phyloP scores from a whole-genome alignment of 495 filamentous ascomycete species.

The Ascodesmis nigricans region DNA sequence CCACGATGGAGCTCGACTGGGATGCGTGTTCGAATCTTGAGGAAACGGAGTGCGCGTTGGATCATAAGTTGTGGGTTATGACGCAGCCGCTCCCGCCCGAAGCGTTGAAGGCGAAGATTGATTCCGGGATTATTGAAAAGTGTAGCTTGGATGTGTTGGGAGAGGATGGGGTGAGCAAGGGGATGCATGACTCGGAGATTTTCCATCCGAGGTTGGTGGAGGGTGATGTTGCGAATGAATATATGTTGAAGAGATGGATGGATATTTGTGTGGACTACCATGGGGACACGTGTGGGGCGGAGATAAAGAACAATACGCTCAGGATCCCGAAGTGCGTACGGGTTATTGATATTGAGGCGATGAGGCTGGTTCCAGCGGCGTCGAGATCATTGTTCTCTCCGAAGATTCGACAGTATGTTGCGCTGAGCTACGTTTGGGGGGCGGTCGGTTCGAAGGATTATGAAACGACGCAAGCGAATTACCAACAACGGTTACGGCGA shows the following conservation, averaged over 20 bases:
- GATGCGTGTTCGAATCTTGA: neutral
- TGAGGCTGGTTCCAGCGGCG: neutral
- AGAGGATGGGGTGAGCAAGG: neutral
- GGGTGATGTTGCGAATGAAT: neutral
- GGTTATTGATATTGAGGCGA: constrained; percentile 1
- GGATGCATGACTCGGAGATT: neutral
- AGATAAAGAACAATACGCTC: neutral
- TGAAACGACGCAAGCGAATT: neutral
- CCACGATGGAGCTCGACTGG: neutral
- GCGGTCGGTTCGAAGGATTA: neutral
- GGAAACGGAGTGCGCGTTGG: neutral
- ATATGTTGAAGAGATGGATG: neutral
- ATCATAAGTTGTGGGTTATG: neutral
- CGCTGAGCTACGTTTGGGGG: constrained; percentile 17
- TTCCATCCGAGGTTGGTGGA: neutral
- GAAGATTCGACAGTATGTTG: constrained; percentile 2
- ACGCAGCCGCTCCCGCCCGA: neutral
- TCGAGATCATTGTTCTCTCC: no score
- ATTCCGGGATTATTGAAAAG: neutral
- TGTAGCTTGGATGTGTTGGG: neutral
- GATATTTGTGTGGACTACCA: neutral
- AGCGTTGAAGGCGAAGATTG: neutral
- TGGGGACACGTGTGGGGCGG: neutral
- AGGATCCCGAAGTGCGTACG: neutral
- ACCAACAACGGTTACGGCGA: neutral